Evolutionary conservation across 192 early-diverging fungal genomes (phyloP), one percentile per base, ranked within the genome.

Genomic region (Mortierella claussenii): DNA sequence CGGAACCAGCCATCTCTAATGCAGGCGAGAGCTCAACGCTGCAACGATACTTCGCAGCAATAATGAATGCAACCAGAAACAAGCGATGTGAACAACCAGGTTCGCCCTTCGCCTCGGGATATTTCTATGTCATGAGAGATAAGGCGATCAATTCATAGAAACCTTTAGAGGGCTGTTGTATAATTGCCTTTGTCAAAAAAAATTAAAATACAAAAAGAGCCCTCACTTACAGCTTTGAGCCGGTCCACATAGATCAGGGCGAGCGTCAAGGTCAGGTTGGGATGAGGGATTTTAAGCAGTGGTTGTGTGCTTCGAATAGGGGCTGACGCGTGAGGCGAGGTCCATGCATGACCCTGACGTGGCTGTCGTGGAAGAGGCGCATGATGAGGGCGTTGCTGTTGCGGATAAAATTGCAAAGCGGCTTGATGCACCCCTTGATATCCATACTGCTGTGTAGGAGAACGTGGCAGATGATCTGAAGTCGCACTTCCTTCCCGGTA

Each of bases 11-110:
- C 48, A n/a, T 15, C 27, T 61, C 52, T 20, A 54, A 15, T 28
- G 63, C 51, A 8, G 73, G 46, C 13, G 63, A 44, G n/a, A 76
- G 55, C 12, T 66, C 64, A 0, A 76, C 73, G 31, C 73, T 76
- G 44, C 64, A 76, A 6, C 73, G 64, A 15, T 76, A 76, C 31
- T 85, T 85, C 6, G 84, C 76, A 20, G 81, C 82, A 37, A 85
- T 80, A 21, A 82, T 82, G 52, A 80, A 85, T 11, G 84, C 84
- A 1, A 81, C 69, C 33, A 85, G 36, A 26, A 85, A 83, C 18
- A 85, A 58, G 0, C 84, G 75, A 20, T 81, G 81, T 3, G 80
- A 81, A 34, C 81, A 85, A 6, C 84, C 84, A 12, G 70, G 55
- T 36, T 82, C 79, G 9, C 84, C 81, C 49, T 68, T 82, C 10